phyloP scores from a whole-genome alignment of 768 basidiomycete genomes.

The Panaeolus cyanescens region DNA sequence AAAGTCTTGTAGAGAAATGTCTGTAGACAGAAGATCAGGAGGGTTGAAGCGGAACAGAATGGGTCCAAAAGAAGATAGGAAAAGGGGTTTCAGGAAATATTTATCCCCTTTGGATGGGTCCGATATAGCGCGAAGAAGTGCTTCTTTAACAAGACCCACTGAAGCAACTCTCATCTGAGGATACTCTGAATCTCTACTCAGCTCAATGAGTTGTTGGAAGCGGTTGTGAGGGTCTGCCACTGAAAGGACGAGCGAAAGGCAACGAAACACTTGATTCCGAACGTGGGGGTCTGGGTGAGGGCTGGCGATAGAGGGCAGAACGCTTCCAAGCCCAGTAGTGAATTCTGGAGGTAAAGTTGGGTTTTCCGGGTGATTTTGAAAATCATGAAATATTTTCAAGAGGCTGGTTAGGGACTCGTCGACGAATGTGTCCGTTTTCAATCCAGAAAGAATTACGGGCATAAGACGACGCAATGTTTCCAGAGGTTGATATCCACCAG shows the following conservation, averaged over 20 bases:
- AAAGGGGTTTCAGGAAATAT: conserved; percentile 54
- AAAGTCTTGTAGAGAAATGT: conserved; percentile 44
- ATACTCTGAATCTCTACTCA: conserved; percentile 48
- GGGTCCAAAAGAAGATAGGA: conserved; percentile 61
- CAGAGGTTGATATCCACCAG: conserved; percentile 11
- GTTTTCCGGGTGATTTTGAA: conserved; percentile 13
- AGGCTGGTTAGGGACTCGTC: conserved; percentile 67
- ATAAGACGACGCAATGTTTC: conserved; percentile 32
- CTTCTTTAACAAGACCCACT: conserved; percentile 70
- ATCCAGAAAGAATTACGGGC: conserved; percentile 46
- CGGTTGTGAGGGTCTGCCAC: conserved; percentile 48
- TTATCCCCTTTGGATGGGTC: conserved; percentile 27
- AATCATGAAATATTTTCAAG: conserved; percentile 34
- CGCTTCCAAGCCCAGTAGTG: conserved; percentile 45
- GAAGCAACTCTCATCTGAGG: conserved; percentile 73
- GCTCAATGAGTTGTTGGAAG: conserved; percentile 55
- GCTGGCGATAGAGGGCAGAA: conserved; percentile 60
- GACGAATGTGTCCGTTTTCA: conserved; percentile 55
- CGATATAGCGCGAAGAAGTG: conserved; percentile 51
- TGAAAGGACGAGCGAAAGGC: conserved; percentile 55
- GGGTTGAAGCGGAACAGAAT: conserved; percentile 61
- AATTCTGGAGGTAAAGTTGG: conserved; percentile 43
- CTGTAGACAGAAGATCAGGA: conserved; percentile 44
- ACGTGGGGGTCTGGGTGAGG: conserved; percentile 58
- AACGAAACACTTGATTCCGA: conserved; percentile 63